Evolutionary conservation across 768 basidiomycete species (phyloP).

Genomic region (Boletus edulis): DNA sequence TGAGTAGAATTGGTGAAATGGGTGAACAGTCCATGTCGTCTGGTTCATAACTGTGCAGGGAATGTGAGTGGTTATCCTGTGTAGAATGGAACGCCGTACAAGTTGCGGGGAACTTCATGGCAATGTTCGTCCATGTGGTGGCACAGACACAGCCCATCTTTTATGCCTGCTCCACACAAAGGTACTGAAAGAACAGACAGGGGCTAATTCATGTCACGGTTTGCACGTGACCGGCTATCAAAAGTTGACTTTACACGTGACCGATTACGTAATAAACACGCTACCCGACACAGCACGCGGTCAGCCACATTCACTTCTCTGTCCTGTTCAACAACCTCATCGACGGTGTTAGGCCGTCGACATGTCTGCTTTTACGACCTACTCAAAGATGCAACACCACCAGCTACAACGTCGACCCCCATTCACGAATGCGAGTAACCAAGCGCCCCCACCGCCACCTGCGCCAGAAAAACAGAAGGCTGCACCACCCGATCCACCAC

Average conservation of each 20-base stretch:
- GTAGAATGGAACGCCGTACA: background rate
- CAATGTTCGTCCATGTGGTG: too few relatives aligned
- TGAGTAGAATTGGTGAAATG: background rate
- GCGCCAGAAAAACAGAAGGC: constrained; percentile 39
- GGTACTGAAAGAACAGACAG: background rate
- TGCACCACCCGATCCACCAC: constrained; percentile 54
- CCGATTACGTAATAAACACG: constrained; percentile 31
- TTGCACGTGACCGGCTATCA: constrained; percentile 19
- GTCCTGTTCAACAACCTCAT: background rate
- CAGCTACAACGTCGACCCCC: constrained; percentile 41
- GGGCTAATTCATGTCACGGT: constrained; percentile 13
- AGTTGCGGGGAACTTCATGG: background rate
- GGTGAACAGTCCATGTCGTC: constrained; percentile 16
- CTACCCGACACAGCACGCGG: constrained; percentile 13
- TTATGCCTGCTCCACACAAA: background rate
- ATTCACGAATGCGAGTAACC: constrained; percentile 41
- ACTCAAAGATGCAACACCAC: constrained; percentile 34
- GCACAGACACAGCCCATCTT: background rate
- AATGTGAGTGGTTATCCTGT: background rate
- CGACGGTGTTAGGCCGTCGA: constrained; percentile 47
- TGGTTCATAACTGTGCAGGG: background rate
- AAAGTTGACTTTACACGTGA: constrained; percentile 31
- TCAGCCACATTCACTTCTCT: constrained; percentile 10
- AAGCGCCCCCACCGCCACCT: constrained; percentile 27
- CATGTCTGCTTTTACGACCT: constrained; percentile 36